Percentiles rank a stretch among this genome's conserved stretches.
Conservation (phyloP, 2,329 filamentous ascomycete species). For the Aaosphaeria arxii region DNA sequence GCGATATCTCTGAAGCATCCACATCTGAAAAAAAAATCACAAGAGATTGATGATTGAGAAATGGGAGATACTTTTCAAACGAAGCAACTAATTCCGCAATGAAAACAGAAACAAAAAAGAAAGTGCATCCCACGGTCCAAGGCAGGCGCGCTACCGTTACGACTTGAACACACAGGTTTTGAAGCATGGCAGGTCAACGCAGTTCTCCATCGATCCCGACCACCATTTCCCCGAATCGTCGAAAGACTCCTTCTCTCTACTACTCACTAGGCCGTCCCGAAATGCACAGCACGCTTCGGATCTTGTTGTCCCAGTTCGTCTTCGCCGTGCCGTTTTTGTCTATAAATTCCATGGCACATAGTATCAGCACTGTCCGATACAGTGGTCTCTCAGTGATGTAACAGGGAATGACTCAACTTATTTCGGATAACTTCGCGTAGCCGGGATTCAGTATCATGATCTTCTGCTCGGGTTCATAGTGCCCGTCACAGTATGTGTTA, state of each 20-base stretch:
- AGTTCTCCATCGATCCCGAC: neutral
- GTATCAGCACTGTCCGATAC: neutral
- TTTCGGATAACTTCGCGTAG: neutral
- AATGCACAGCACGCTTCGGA: neutral
- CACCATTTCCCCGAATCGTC: neutral
- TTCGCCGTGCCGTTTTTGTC: too few relatives aligned
- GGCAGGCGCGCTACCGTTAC: too few relatives aligned
- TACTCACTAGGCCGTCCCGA: neutral
- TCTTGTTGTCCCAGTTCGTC: neutral
- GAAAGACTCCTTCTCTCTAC: neutral
- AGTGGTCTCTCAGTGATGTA: neutral
- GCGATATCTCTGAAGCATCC: too few relatives aligned
- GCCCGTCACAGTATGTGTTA: neutral
- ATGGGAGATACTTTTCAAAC: too few relatives aligned
- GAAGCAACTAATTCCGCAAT: too few relatives aligned
- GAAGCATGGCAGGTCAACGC: too few relatives aligned
- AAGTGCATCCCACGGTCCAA: too few relatives aligned
- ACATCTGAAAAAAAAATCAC: too few relatives aligned
- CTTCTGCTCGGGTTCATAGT: neutral
- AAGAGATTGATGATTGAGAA: too few relatives aligned
- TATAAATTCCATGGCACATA: neutral
- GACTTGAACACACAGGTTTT: too few relatives aligned
- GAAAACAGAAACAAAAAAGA: too few relatives aligned
- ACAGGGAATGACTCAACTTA: neutral
- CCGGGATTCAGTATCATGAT: neutral